phyloP scores from a whole-genome alignment of 2,329 filamentous ascomycete genomes.

The Ophiostoma ips region DNA sequence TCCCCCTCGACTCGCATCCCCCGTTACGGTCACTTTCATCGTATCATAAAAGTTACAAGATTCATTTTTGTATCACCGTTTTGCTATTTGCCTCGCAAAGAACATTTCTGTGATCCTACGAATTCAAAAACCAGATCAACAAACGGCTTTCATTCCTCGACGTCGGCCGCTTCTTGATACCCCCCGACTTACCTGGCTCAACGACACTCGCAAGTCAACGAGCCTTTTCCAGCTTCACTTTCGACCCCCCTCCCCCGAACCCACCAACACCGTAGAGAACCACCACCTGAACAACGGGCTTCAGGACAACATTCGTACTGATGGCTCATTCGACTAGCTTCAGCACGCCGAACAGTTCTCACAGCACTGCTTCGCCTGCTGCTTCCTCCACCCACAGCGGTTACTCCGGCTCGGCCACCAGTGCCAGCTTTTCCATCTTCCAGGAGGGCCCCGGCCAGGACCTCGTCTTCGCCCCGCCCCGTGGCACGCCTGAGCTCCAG shows the following conservation, averaged over 20 bases:
- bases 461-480: slow-evolving; percentile 52
- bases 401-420: slow-evolving; percentile 2
- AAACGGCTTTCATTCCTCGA: no score
- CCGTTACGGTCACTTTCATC: not conserved
- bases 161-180: no score
- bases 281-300: not conserved
- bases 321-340: slow-evolving; percentile 11
- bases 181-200: no score
- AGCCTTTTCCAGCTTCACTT: no score
- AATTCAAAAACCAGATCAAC: no score
- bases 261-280: not conserved
- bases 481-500: slow-evolving; percentile 48
- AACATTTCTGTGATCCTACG: no score
- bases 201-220: no score
- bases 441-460: slow-evolving; percentile 42
- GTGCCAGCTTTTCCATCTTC: slow-evolving; percentile 39
- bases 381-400: slow-evolving; percentile 6
- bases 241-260: no score
- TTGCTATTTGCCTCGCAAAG: no score
- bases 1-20: not conserved
- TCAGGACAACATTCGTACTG: not conserved
- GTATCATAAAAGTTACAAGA: no score
- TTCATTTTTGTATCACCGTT: no score
- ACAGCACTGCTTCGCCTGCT: slow-evolving; percentile 7
- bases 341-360: slow-evolving; percentile 7